Evolutionary conservation across 2,329 filamentous ascomycete species (phyloP).

Genomic region (Pseudopithomyces maydicus): DNA sequence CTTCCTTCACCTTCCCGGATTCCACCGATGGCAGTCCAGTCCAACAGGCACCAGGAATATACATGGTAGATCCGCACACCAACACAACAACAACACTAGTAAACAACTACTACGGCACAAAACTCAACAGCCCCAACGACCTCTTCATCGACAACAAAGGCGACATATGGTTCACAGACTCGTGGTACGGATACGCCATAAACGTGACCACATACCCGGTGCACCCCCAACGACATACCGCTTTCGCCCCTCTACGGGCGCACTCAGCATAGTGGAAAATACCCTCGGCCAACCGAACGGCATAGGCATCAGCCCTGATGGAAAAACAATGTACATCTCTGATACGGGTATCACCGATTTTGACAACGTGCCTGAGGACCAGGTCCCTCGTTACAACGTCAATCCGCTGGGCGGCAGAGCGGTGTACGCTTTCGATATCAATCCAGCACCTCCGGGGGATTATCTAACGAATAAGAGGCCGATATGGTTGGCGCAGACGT

Average conservation of each 20-base stretch:
- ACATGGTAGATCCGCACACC: neutral
- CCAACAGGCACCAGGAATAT: neutral
- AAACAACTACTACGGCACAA: neutral
- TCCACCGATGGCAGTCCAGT: neutral
- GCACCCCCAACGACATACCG: neutral
- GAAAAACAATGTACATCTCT: neutral
- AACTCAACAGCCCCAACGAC: neutral
- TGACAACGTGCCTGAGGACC: neutral
- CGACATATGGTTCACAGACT: neutral
- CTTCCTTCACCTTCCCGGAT: neutral
- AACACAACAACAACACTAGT: neutral
- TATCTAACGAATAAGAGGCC: neutral
- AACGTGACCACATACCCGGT: neutral
- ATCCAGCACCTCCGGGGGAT: neutral
- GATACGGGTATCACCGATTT: neutral
- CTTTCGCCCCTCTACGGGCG: neutral
- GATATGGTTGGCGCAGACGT: constrained; percentile 1
- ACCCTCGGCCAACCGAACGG: neutral
- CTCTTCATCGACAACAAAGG: neutral
- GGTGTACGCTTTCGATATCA: neutral
- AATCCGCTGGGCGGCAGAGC: neutral
- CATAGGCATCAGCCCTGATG: neutral
- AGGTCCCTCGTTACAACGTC: neutral
- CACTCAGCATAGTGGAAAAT: neutral
- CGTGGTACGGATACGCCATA: constrained; percentile 2